Conservation (phyloP, 106 monocot species). For the Posidonia australis region DNA sequence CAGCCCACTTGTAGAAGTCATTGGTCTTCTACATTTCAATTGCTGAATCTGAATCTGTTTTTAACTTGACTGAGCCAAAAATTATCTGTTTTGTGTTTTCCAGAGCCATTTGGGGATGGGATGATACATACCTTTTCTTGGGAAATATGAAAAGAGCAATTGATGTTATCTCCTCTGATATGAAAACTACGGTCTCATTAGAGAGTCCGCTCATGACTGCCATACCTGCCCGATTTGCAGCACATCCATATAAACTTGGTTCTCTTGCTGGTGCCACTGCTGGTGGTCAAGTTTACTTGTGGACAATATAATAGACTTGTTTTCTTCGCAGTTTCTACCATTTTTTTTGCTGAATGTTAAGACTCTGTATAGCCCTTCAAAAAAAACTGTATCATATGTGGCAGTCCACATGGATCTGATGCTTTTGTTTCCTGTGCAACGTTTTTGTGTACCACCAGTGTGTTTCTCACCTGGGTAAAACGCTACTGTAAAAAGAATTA, state of each 20-base stretch:
- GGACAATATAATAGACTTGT: conserved; percentile 18
- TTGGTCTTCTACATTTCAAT: no score
- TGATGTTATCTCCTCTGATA: conserved; percentile 45
- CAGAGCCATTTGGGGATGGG: conserved; percentile 98
- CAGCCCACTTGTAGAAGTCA: no score
- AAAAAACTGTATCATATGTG: no score
- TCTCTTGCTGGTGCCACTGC: conserved; percentile 49
- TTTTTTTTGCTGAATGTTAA: no score
- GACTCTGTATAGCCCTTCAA: no score
- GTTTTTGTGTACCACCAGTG: no score
- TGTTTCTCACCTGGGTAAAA: no score
- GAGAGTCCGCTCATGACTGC: conserved; percentile 54
- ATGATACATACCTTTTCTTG: conserved; percentile 53
- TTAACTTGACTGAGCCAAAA: background rate
- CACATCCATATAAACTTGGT: conserved; percentile 41
- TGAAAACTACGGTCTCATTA: conserved; percentile 20
- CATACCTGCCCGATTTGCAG: conserved; percentile 56
- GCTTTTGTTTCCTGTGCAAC: no score
- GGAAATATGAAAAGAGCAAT: conserved; percentile 59
- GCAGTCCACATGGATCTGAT: no score
- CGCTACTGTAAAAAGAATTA: no score
- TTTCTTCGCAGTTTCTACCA: no score
- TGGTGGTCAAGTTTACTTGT: conserved; percentile 68
- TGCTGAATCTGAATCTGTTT: background rate
- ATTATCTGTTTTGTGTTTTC: background rate